Conservation (phyloP, 176 grass and related monocot genomes). For the Oryza brachyantha region DNA sequence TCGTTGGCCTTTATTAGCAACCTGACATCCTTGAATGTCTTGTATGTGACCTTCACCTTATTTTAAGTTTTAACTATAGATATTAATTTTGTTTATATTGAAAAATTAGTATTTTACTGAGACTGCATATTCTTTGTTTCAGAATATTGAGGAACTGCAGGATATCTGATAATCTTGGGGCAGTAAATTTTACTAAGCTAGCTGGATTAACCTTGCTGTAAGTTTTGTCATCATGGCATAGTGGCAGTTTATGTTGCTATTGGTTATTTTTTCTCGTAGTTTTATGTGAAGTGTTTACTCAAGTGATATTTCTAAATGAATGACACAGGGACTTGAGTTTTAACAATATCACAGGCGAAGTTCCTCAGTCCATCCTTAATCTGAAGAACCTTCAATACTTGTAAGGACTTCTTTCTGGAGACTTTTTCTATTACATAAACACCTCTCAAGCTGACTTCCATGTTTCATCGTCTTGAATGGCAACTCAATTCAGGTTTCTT, state of each 20-base stretch:
- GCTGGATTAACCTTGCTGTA: slow-evolving; percentile 46
- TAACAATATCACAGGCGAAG: slow-evolving; percentile 78
- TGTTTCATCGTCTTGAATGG: background rate
- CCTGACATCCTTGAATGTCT: slow-evolving; percentile 41
- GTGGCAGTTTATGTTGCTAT: background rate
- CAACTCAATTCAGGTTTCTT: slow-evolving; percentile 60
- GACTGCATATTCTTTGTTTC: background rate
- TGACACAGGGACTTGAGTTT: slow-evolving; percentile 83
- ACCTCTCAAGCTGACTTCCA: background rate
- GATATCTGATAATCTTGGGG: slow-evolving; percentile 61
- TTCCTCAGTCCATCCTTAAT: slow-evolving; percentile 70
- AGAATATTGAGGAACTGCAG: slow-evolving; percentile 77
- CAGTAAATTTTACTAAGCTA: slow-evolving; percentile 53
- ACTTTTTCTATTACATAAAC: background rate
- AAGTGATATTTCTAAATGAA: background rate
- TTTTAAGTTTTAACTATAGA: background rate
- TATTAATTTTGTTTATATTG: background rate
- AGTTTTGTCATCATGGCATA: slow-evolving; percentile 4
- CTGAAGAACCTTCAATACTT: slow-evolving; percentile 46
- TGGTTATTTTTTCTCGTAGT: background rate
- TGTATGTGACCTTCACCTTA: slow-evolving; percentile 38
- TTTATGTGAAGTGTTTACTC: background rate
- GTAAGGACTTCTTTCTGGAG: slow-evolving; percentile 43
- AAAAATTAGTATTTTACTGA: background rate
- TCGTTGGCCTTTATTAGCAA: slow-evolving; percentile 52